phyloP scores from a whole-genome alignment of 2,329 filamentous ascomycete species.

The Aschersonia sp. region DNA sequence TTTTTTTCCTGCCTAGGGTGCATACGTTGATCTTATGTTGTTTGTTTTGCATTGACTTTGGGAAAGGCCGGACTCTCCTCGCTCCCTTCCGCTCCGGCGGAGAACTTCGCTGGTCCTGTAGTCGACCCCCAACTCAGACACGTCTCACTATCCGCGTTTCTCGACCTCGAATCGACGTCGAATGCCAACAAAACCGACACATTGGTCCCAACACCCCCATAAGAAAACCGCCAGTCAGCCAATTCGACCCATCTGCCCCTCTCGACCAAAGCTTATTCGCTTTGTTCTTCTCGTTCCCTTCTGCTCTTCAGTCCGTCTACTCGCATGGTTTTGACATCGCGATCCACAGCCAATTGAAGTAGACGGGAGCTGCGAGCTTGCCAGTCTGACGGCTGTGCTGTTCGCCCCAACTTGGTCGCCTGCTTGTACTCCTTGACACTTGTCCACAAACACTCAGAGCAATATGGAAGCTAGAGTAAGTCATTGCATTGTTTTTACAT shows the following conservation, averaged over 20 bases:
- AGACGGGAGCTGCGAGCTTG: neutral
- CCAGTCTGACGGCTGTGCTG: neutral
- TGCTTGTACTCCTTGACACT: neutral
- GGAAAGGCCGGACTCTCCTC: neutral
- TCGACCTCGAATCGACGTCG: slow-evolving; percentile 1
- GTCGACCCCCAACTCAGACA: slow-evolving; percentile 5
- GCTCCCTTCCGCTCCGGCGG: neutral
- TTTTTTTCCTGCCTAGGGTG: neutral
- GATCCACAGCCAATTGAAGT: neutral
- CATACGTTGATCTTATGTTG: neutral
- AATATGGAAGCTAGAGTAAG: slow-evolving; percentile 5
- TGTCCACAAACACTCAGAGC: neutral
- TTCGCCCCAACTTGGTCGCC: neutral
- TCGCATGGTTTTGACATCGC: neutral
- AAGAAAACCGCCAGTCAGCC: neutral
- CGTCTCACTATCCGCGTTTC: slow-evolving; percentile 5
- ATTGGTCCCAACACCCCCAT: neutral
- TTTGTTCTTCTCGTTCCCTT: neutral
- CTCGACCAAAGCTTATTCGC: too few species aligned
- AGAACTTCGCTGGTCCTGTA: neutral
- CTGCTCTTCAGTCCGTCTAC: neutral
- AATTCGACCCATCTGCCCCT: neutral
- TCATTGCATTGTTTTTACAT: neutral
- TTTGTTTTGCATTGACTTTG: neutral
- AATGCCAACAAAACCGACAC: slow-evolving; percentile 1